Conservation (phyloP, 345 rosid genomes). For the Syzygium grande region DNA sequence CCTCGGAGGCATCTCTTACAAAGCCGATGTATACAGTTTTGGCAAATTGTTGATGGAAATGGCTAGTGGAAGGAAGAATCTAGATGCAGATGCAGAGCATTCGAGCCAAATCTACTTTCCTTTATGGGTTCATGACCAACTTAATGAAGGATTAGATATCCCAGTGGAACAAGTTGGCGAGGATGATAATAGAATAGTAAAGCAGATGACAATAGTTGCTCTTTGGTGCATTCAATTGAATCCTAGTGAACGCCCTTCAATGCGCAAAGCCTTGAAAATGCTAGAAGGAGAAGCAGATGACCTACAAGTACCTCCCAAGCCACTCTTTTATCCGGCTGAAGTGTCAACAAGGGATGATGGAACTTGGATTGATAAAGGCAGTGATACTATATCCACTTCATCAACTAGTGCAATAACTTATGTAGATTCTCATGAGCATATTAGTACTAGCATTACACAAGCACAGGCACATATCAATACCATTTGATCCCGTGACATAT, state of each 20-base stretch:
- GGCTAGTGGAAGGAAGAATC: background rate
- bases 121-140: background rate
- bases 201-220: background rate
- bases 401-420: background rate
- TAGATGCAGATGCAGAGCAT: fast-evolving
- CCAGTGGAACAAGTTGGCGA: background rate
- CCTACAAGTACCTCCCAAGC: background rate
- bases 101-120: background rate
- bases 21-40: background rate
- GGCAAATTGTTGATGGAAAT: background rate
- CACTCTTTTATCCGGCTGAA: too few relatives aligned
- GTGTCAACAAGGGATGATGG: background rate
- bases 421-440: background rate
- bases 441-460: background rate
- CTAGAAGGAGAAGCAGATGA: background rate
- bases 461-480: background rate
- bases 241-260: background rate
- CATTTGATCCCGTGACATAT: too few relatives aligned
- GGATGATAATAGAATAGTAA: background rate
- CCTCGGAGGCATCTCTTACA: background rate
- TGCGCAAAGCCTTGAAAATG: background rate
- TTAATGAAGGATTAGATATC: background rate
- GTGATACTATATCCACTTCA: background rate
- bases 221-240: background rate
- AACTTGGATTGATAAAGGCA: background rate